Conservation (phyloP, 2,329 filamentous ascomycete species). For the Oidium heveae region DNA sequence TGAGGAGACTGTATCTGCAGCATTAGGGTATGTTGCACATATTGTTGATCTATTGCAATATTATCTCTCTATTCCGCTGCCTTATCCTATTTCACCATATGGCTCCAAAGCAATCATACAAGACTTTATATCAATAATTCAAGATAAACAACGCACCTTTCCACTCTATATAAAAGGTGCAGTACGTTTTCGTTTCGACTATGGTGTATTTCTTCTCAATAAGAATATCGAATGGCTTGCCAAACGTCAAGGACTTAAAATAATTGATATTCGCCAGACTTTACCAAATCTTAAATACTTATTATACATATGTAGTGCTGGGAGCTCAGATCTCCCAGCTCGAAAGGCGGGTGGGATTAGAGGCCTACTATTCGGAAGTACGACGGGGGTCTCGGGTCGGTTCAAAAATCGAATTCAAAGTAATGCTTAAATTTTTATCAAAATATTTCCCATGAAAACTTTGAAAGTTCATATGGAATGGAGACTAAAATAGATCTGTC, state of each 20-base stretch:
- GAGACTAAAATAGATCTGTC: no score
- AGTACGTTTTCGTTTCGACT: slow-evolving; percentile 78
- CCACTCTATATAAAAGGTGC: slow-evolving; percentile 52
- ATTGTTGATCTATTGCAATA: slow-evolving; percentile 53
- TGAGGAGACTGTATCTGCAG: slow-evolving; percentile 54
- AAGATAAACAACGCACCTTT: slow-evolving; percentile 33
- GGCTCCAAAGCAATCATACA: slow-evolving; percentile 53
- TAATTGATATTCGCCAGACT: slow-evolving; percentile 78
- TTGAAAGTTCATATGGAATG: no score
- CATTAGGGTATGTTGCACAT: slow-evolving; percentile 55
- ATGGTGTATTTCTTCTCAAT: slow-evolving; percentile 88
- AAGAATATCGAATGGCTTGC: slow-evolving; percentile 64
- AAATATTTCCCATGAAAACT: no score
- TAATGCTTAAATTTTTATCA: not conserved
- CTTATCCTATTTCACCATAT: slow-evolving; percentile 50
- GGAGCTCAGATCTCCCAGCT: slow-evolving; percentile 35
- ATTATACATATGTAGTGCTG: slow-evolving; percentile 68
- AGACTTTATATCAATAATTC: slow-evolving; percentile 41
- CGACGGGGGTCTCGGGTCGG: slow-evolving; percentile 8
- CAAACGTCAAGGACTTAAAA: slow-evolving; percentile 41
- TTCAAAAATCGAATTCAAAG: slow-evolving; percentile 7
- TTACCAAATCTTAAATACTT: slow-evolving; percentile 85
- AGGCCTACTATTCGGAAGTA: slow-evolving; percentile 25
- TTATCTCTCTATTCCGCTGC: slow-evolving; percentile 55
- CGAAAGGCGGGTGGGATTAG: slow-evolving; percentile 34